These are phyloP conservation scores for Lablab purpureus DNA, from an alignment of 306 rosid species.

Conservation along the genomic window DNA sequence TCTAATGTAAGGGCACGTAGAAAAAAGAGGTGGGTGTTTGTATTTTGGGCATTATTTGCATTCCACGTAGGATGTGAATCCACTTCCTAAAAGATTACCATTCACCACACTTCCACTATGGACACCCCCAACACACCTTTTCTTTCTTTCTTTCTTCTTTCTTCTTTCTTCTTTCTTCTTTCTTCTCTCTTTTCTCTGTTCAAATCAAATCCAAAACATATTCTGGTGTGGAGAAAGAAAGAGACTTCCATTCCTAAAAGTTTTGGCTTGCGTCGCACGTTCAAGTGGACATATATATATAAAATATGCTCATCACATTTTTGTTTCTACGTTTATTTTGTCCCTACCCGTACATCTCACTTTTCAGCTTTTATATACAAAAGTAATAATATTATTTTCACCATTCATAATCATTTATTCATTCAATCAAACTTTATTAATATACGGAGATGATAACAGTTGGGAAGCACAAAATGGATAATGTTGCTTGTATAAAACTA, in stretches of 20 bases:
- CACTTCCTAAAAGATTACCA: constrained; percentile 8
- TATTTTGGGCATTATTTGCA: constrained; percentile 46
- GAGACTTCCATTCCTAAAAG: constrained; percentile 44
- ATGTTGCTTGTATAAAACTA: not conserved
- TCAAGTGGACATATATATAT: constrained; percentile 13
- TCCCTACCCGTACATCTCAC: not conserved
- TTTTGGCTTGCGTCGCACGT: not conserved
- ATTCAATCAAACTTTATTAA: not conserved
- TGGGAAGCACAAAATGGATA: constrained; percentile 2
- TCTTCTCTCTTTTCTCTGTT: not conserved
- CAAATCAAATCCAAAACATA: not conserved
- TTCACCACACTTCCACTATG: not conserved
- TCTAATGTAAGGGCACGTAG: constrained; percentile 49
- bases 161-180: no score
- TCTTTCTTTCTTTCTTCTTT: not conserved
- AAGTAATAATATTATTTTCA: constrained; percentile 24
- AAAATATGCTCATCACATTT: not conserved
- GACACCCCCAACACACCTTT: not conserved
- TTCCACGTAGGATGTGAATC: constrained; percentile 43
- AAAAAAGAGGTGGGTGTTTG: not conserved
- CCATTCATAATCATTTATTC: not conserved
- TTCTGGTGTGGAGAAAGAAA: constrained; percentile 34
- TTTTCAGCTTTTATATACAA: not conserved
- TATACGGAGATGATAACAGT: constrained; percentile 6
- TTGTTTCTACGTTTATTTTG: constrained; percentile 30